Evolutionary conservation across 169 alveolate genomes (phyloP).

Genomic region (Eimeria mitis): DNA sequence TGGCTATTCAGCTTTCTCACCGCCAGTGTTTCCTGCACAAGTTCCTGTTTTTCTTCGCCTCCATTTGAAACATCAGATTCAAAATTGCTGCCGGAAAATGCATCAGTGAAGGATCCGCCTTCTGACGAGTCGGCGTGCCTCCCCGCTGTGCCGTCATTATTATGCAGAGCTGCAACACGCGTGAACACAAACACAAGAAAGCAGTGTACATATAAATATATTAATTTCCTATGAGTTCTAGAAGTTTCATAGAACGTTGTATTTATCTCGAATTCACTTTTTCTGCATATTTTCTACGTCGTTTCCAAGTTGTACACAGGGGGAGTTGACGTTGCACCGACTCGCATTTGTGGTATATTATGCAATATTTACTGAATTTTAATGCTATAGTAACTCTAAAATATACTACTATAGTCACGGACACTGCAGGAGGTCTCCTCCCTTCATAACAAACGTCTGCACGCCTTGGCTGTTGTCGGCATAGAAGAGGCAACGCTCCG

Average conservation of each 20-base stretch:
- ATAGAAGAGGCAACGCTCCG: slow-evolving; percentile 68
- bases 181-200: neutral
- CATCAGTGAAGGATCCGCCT: slow-evolving; percentile 33
- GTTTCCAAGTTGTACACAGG: neutral
- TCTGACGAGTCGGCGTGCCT: neutral
- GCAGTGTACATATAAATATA: too few species aligned
- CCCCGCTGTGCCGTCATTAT: slow-evolving; percentile 47
- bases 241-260: neutral
- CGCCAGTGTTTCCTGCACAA: slow-evolving; percentile 13
- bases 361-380: neutral
- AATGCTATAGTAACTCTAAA: neutral
- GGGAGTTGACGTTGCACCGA: neutral
- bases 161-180: slow-evolving; percentile 44
- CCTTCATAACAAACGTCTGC: slow-evolving; percentile 61
- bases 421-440: slow-evolving; percentile 58
- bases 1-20: neutral
- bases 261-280: neutral
- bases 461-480: slow-evolving; percentile 68
- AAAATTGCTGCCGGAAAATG: slow-evolving; percentile 31
- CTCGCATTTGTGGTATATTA: neutral
- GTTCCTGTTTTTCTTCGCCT: neutral
- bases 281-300: neutral
- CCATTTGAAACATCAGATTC: slow-evolving; percentile 22
- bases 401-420: neutral
- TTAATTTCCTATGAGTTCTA: too few species aligned